These are phyloP conservation scores for Durio zibethinus DNA, from an alignment of 345 rosid genomes.

Conservation along the genomic window DNA sequence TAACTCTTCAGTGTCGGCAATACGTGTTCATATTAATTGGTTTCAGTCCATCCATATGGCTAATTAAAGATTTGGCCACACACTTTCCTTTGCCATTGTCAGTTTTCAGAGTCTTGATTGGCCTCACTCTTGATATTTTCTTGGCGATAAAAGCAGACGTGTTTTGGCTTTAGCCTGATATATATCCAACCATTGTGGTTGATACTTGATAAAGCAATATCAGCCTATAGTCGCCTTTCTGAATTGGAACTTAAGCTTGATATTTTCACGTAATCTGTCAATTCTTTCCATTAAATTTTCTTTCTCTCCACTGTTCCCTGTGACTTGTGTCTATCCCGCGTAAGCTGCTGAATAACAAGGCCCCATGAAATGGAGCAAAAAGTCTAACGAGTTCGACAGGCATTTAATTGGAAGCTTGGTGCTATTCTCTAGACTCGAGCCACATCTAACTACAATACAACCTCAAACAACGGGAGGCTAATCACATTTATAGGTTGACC, in stretches of 20 bases:
- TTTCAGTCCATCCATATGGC: background rate
- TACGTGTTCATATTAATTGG: background rate
- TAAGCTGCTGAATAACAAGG: background rate
- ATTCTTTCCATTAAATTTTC: background rate
- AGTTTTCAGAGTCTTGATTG: background rate
- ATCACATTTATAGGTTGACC: no score
- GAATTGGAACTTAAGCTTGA: no score
- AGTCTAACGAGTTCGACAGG: background rate
- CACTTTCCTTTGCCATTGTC: background rate
- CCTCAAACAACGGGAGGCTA: no score
- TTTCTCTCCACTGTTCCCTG: background rate
- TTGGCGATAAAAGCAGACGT: no score
- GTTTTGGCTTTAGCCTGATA: no score
- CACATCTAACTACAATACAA: no score
- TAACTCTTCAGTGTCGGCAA: background rate
- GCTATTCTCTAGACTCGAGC: no score
- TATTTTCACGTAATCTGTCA: background rate
- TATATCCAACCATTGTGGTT: no score
- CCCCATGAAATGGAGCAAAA: background rate
- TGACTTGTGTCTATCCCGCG: background rate
- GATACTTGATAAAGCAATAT: background rate
- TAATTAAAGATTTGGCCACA: background rate
- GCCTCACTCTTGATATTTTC: background rate
- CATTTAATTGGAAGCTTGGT: background rate
- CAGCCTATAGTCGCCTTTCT: no score